Conservation (phyloP, 2,329 filamentous ascomycete species). For the Trichoderma sp. region DNA sequence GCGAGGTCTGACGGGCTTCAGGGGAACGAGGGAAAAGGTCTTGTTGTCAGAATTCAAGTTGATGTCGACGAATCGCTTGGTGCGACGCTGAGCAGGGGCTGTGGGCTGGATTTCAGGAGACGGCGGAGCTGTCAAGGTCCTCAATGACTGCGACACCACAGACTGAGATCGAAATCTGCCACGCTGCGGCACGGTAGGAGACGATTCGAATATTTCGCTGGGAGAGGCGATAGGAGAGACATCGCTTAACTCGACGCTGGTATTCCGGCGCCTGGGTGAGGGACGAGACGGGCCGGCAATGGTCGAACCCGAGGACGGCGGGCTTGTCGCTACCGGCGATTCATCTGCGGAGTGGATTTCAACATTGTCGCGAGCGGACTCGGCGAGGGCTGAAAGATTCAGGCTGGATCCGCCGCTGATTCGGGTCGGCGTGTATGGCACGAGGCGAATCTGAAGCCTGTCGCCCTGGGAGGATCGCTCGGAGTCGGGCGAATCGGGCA, state of each 20-base stretch:
- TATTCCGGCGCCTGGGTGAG: slow-evolving; percentile 9
- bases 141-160: slow-evolving; percentile 11
- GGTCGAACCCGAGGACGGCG: slow-evolving; percentile 10
- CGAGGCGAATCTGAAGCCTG: slow-evolving; percentile 44
- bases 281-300: not conserved
- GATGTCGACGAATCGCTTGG: slow-evolving; percentile 51
- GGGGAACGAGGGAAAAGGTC: slow-evolving; percentile 58
- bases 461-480: slow-evolving; percentile 39
- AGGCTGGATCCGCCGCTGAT: slow-evolving; percentile 39
- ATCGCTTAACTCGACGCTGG: not conserved
- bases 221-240: not conserved
- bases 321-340: slow-evolving; percentile 6
- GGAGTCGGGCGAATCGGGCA: slow-evolving; percentile 40
- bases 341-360: slow-evolving; percentile 19
- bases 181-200: slow-evolving; percentile 1
- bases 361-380: slow-evolving; percentile 10
- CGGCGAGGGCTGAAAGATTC: not conserved
- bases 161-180: slow-evolving; percentile 18
- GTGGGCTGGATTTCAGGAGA: slow-evolving; percentile 31
- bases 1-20: slow-evolving; percentile 35
- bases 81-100: slow-evolving; percentile 38
- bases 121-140: slow-evolving; percentile 28
- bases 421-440: slow-evolving; percentile 46
- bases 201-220: not conserved
- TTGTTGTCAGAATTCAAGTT: slow-evolving; percentile 61